These are phyloP conservation scores for Metarhizium sp. DNA, from an alignment of 2,329 filamentous ascomycete genomes.

Conservation along the genomic window DNA sequence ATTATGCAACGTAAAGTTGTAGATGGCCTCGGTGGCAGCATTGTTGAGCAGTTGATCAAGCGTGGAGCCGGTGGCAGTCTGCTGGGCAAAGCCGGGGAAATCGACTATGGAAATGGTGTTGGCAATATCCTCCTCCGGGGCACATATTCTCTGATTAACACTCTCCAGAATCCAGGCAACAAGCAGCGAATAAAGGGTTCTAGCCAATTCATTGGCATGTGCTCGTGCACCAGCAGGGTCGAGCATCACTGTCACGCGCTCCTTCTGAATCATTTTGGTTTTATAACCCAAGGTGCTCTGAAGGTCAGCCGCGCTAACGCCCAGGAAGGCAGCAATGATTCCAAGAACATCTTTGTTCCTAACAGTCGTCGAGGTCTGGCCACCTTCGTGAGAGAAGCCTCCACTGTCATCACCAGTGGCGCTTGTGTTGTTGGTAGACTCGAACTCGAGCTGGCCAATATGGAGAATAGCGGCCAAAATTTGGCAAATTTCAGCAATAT, in stretches of 20 bases:
- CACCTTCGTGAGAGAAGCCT: conserved; percentile 91
- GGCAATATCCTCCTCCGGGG: conserved; percentile 74
- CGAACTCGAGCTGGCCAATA: conserved; percentile 93
- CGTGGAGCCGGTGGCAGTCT: conserved; percentile 70
- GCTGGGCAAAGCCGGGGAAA: conserved; percentile 89
- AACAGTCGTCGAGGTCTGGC: conserved; percentile 73
- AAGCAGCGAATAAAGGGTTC: conserved; percentile 86
- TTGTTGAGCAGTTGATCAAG: conserved; percentile 94
- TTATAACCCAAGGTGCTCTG: conserved; percentile 89
- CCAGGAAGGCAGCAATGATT: conserved; percentile 89
- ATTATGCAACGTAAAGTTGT: conserved; percentile 87
- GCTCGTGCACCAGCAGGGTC: conserved; percentile 82
- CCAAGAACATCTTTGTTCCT: conserved; percentile 86
- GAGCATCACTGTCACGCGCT: conserved; percentile 97
- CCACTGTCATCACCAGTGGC: conserved; percentile 83
- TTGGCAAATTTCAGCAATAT: conserved; percentile 96
- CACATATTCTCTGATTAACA: conserved; percentile 84
- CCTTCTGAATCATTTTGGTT: conserved; percentile 90
- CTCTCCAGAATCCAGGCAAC: conserved; percentile 91
- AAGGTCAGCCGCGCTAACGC: conserved; percentile 69
- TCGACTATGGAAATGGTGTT: conserved; percentile 95
- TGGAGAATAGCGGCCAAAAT: conserved; percentile 90
- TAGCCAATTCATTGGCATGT: conserved; percentile 88
- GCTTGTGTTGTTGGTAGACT: conserved; percentile 69
- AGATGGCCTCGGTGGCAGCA: conserved; percentile 82